Base-by-base conservation (phyloP, 2,329 filamentous ascomycete genomes). In the Pestalotiopsis sp. region DNA sequence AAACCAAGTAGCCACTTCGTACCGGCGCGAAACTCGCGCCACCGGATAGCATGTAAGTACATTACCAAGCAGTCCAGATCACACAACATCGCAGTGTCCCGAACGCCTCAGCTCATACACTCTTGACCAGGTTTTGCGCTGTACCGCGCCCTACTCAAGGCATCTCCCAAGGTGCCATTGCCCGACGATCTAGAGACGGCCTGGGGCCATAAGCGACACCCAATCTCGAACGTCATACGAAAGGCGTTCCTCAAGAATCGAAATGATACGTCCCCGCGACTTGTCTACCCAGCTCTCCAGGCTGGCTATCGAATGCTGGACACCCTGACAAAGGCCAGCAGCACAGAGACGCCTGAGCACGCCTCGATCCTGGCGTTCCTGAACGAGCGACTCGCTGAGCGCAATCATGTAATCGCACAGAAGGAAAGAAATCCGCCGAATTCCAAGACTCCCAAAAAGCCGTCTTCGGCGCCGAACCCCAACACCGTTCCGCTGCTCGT, bases 111-210 rank as follows among this genome's bases (percentile, higher is more conserved):
- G 59, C 59, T 62, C 13, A 62, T n/a, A 12, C 59, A 62, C 17
- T 9, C 31, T 36, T 36, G 12, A 56, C 45, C 72, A 91, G 90
- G 89, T 76, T 85, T 93, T 71, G 91, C 92, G 65, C 88, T 95
- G 63, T 95, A 91, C 81, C 87, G 91, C 71, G 89, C 91, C 45
- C 87, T 95, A 67, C 81, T 94, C 66, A 84, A 84, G 70, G 86
- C 89, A 79, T 89, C 85, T 69, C 78, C 82, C 38, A 82, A 79
- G 56, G 80, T 92, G 41, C 80, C 85, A 1, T 80, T 93, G 1
- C 85, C 87, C 1, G 74, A 82, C 75, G 81, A 87, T 61, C 75
- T 86, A 23, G 74, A 77, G 6, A 70, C 74, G 1, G 76, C 72
- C 66, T 77, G 76, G 66, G 71, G 71, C 64, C 69, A 58, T 23